Base-by-base conservation (phyloP, 2,329 filamentous ascomycete species). In the Penicillium olsonii region DNA sequence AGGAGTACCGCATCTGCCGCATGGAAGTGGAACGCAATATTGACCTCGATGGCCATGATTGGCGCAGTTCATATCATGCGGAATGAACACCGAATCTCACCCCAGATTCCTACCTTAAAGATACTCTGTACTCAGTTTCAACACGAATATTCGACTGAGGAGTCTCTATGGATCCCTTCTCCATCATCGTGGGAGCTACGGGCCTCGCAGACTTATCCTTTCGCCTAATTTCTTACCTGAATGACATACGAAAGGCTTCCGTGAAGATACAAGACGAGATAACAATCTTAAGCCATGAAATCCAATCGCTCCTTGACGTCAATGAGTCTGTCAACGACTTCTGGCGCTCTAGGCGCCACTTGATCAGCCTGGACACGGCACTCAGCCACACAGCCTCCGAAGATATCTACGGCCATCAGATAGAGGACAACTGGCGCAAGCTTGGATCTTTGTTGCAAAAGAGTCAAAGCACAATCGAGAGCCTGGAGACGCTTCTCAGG, bases 191-290 rank as follows among this genome's bases (percentile, higher is more conserved):
- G 5, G 52, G 52, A 17, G 41, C 41, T 8, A 33, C 49, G 29
- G 27, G 39, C 12, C 17, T 57, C 20, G 45, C 42, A 33, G 54
- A 55, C 26, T 48, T 57, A 2, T 55, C 40, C 37, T 47, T 17
- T 24, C 52, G 54, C 8, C 8, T 57, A 20, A 27, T 53, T 42
- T 50, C 50, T 11, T 57, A 41, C 37, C 35, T 57, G 18, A 52
- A 50, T 14, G 45, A 50, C 26, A 34, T 55, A 18, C 27, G 33
- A 19, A 35, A 37, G 4, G 52, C 52, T 7, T 22, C 42, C 19
- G 45, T 37, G 2, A 37, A 26, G 3, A 44, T 60, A 18, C 46
- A 53, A 20, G 44, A 53, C 12, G 58, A 61, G 17, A 57, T 60
- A 18, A 33, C 44, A 4, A 24, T 8, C 4, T 42, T 60, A 14